A percentile compares a stretch with the other conserved stretches of the same genome.
Conservation (phyloP, 202 grass and related monocot genomes). For the Cymbopogon flexuosus region DNA sequence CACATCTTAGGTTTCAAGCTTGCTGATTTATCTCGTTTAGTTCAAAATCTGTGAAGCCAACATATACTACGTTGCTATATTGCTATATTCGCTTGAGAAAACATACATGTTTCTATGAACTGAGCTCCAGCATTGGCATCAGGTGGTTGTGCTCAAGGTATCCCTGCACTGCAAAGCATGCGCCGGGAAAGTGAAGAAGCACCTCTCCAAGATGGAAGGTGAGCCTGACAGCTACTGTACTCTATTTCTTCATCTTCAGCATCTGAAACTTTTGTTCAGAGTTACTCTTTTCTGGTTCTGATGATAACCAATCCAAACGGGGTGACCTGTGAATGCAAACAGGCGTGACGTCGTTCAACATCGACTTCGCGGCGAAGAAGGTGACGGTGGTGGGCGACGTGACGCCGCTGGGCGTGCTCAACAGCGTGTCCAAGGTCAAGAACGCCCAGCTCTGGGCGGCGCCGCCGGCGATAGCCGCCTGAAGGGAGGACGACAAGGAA, state of each 20-base stretch:
- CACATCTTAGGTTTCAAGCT: not conserved
- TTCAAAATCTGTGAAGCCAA: not conserved
- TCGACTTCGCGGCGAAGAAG: constrained; percentile 80
- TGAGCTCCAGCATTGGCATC: not conserved
- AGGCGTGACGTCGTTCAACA: constrained; percentile 77
- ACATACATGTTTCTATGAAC: not conserved
- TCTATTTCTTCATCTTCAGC: not conserved
- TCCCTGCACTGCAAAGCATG: constrained; percentile 89
- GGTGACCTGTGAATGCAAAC: not conserved
- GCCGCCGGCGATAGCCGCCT: constrained; percentile 41
- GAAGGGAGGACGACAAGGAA: not conserved
- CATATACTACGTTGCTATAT: not conserved
- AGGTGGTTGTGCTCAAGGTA: constrained; percentile 76
- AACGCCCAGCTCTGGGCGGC: constrained; percentile 71
- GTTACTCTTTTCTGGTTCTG: not conserved
- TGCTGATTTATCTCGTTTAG: not conserved
- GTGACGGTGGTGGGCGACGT: constrained; percentile 84
- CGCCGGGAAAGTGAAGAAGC: constrained; percentile 88
- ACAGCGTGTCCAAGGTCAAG: constrained; percentile 86
- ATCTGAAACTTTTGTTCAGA: constrained; percentile 9
- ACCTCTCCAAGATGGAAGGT: constrained; percentile 61
- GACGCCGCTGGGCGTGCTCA: constrained; percentile 81
- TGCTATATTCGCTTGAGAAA: not conserved
- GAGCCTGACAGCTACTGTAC: not conserved
- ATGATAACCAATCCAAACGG: not conserved